Conservation (phyloP, 768 basidiomycete genomes). For the Mrakia gelida region DNA sequence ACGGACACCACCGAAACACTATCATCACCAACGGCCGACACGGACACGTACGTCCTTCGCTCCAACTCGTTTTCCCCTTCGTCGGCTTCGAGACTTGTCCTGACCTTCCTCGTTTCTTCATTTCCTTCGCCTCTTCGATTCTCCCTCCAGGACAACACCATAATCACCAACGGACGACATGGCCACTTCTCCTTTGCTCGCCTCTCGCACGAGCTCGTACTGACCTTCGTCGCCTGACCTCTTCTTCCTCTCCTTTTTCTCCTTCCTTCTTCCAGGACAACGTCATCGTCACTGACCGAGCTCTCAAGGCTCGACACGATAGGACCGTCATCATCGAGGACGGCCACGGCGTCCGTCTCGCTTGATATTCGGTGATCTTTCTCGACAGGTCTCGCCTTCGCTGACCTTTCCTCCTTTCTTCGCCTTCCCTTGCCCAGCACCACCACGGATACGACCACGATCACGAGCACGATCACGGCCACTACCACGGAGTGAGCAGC, state of each 20-base stretch:
- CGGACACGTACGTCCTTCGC: neutral
- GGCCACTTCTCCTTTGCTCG: too few species aligned
- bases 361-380: neutral
- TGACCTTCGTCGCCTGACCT: too few species aligned
- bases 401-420: too few species aligned
- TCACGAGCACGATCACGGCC: constrained; percentile 36
- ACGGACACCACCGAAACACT: neutral
- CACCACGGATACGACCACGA: constrained; percentile 12
- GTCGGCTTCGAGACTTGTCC: too few species aligned
- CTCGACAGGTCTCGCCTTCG: neutral
- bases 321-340: neutral
- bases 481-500: too few species aligned
- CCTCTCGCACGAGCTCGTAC: too few species aligned
- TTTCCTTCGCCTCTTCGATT: too few species aligned
- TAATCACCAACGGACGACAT: too few species aligned
- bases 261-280: neutral
- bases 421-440: neutral
- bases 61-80: too few species aligned
- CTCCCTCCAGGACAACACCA: too few species aligned
- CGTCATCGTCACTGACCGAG: neutral
- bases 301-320: neutral
- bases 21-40: constrained; percentile 8
- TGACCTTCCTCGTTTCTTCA: too few species aligned
- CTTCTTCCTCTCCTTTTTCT: too few species aligned
- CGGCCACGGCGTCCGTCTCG: neutral